Percentiles rank a stretch among this genome's conserved stretches.
Conservation (phyloP, 495 filamentous ascomycete genomes). For the Neurospora cerealis region DNA sequence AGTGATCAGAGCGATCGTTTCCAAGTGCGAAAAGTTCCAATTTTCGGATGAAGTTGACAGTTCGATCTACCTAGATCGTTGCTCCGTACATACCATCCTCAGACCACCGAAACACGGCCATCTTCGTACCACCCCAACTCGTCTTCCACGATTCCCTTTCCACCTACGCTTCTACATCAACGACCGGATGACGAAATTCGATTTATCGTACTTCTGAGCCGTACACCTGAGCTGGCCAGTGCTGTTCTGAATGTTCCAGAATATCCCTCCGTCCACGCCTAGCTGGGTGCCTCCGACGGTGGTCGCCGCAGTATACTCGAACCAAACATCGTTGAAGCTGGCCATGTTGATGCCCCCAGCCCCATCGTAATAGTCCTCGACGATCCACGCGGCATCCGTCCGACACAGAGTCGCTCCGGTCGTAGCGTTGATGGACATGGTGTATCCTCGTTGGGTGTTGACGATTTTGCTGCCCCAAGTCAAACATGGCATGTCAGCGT, state of each 20-base stretch:
- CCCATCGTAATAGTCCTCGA: constrained; percentile 26
- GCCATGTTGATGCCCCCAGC: constrained; percentile 21
- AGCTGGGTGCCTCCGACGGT: constrained; percentile 12
- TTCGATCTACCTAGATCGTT: not conserved
- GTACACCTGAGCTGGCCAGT: constrained; percentile 13
- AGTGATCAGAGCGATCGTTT: not conserved
- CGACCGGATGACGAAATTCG: constrained; percentile 13
- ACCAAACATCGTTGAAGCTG: constrained; percentile 27
- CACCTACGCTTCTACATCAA: not conserved
- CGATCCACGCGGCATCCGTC: constrained; percentile 29
- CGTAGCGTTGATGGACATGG: constrained; percentile 34
- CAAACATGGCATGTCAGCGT: not conserved
- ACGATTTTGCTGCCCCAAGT: constrained; percentile 22
- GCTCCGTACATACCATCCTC: not conserved
- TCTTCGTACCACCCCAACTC: not conserved
- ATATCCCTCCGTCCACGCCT: constrained; percentile 17
- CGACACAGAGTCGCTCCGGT: constrained; percentile 21
- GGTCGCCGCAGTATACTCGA: constrained; percentile 18
- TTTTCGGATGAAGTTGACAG: not conserved
- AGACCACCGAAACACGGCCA: not conserved
- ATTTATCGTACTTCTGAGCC: constrained; percentile 14
- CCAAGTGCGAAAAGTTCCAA: not conserved
- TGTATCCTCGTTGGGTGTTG: constrained; percentile 37
- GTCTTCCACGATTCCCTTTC: not conserved
- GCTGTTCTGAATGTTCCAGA: constrained; percentile 15